phyloP scores from a whole-genome alignment of 345 rosid genomes.

The Brassica juncea region DNA sequence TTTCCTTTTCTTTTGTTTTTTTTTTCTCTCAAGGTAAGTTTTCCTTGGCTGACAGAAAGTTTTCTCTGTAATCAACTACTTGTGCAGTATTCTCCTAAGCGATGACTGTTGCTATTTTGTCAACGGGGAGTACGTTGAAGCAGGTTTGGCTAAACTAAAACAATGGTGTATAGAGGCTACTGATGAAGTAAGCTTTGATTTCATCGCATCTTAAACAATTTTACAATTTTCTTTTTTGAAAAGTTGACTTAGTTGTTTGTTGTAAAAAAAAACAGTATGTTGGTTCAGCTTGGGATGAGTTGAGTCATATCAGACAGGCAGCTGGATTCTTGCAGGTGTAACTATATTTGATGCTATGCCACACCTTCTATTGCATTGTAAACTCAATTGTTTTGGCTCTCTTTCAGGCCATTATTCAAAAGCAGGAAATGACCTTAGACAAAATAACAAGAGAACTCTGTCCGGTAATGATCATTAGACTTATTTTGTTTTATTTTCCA shows the following conservation, averaged over 20 bases:
- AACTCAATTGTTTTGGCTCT: conserved; percentile 11
- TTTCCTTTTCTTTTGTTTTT: neutral
- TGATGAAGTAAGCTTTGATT: conserved; percentile 68
- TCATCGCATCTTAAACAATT: conserved; percentile 3
- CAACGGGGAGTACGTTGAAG: conserved; percentile 94
- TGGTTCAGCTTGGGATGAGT: conserved; percentile 96
- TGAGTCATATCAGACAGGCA: conserved; percentile 97
- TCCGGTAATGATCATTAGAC: conserved; percentile 53
- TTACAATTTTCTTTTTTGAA: neutral
- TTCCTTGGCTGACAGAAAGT: conserved; percentile 13
- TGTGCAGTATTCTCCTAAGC: conserved; percentile 89
- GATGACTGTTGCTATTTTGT: conserved; percentile 96
- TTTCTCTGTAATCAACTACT: conserved; percentile 14
- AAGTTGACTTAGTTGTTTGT: conserved; percentile 8
- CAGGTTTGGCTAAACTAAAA: conserved; percentile 90
- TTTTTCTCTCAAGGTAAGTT: neutral
- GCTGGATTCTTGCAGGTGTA: conserved; percentile 87
- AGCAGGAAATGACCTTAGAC: conserved; percentile 82
- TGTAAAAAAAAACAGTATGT: conserved; percentile 57
- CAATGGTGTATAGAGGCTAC: conserved; percentile 86
- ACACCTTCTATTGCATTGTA: conserved; percentile 6
- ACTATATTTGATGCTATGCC: conserved; percentile 1
- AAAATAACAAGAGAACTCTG: conserved; percentile 96
- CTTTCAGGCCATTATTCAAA: conserved; percentile 88
- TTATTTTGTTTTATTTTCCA: neutral